Evolutionary conservation across 345 rosid genomes (phyloP), one percentile per base, ranked within the genome.

Genomic region (Hirschfeldia incana): DNA sequence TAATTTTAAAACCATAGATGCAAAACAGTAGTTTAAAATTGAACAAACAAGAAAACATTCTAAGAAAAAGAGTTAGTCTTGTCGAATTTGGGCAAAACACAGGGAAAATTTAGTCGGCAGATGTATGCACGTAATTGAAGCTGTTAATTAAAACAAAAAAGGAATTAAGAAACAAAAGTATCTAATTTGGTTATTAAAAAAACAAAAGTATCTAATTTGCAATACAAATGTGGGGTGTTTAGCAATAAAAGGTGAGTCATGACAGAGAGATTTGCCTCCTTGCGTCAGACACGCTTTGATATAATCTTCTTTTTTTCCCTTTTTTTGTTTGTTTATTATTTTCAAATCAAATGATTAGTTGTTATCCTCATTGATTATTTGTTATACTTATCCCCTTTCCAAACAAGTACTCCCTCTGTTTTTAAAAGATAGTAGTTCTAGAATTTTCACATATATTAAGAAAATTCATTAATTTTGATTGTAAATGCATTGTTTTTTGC

Each of bases 181-280:
- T 61, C 1, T 62, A 62, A 72, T 65, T 21, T 30, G 5, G 36
- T 33, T 33, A 21, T 33, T 26, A 29, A 62, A 51, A 33, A 15
- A 62, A 62, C 42, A 69, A 62, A 76, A 77, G 71, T 16, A 70
- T 63, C 1, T 64, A 64, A 72, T 66, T 26, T 32, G 69, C n/a
- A 65, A 59, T 6, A 76, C 6, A 65, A 57, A 57, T 72, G 77
- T 72, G 55, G 77, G 73, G 68, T 6, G 0, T 72, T 67, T 21
- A 73, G 65, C 73, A 6, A 15, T 73, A 79, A 79, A 79, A 39
- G 39, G 37, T 73, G 70, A 60, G 70, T 73, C 74, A 73, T 73
- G 82, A 74, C 82, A 79, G 78, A 74, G 70, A 62, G 70, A 79
- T 74, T 79, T 79, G 82, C 78, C 75, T 79, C 78, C 78, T 74